Percentiles rank a stretch among this genome's conserved stretches.
phyloP scores from a whole-genome alignment of 176 grass and related monocot genomes.

The Phyllostachys edulis region DNA sequence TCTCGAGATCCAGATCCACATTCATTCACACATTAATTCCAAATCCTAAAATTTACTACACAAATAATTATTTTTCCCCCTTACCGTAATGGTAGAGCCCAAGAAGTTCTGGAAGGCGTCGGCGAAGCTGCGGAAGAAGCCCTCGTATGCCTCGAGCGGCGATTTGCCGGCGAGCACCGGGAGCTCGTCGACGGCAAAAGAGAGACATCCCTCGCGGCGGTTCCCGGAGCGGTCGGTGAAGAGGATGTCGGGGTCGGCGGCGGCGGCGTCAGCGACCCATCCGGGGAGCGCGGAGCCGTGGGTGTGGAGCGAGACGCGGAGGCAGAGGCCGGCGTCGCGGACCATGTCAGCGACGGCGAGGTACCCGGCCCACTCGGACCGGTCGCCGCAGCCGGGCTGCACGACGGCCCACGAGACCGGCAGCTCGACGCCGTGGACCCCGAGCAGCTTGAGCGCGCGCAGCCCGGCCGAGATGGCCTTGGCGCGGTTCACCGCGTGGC shows the following conservation, averaged over 20 bases:
- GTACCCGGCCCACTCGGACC: slow-evolving; percentile 44
- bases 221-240: slow-evolving; percentile 44
- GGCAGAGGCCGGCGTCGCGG: slow-evolving; percentile 43
- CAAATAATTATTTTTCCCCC: background rate
- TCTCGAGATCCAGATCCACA: too few relatives aligned
- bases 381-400: slow-evolving; percentile 3
- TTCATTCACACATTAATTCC: too few relatives aligned
- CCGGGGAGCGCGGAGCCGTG: slow-evolving; percentile 23
- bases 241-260: slow-evolving; percentile 38
- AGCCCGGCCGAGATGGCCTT: slow-evolving; percentile 51
- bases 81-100: slow-evolving; percentile 51
- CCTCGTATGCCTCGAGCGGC: slow-evolving; percentile 50
- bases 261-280: slow-evolving; percentile 17
- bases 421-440: slow-evolving; percentile 56
- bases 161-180: slow-evolving; percentile 41
- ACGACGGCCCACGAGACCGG: slow-evolving; percentile 46
- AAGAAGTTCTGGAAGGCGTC: slow-evolving; percentile 45
- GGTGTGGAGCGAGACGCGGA: slow-evolving; percentile 48
- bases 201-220: slow-evolving; percentile 36
- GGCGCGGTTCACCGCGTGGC: slow-evolving; percentile 35
- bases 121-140: slow-evolving; percentile 47
- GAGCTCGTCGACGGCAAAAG: slow-evolving; percentile 52
- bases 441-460: slow-evolving; percentile 58
- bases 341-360: slow-evolving; percentile 46
- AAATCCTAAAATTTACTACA: too few relatives aligned